Evolutionary conservation across 2,329 filamentous ascomycete genomes (phyloP).

Genomic region (Pseudogymnoascus sp.): DNA sequence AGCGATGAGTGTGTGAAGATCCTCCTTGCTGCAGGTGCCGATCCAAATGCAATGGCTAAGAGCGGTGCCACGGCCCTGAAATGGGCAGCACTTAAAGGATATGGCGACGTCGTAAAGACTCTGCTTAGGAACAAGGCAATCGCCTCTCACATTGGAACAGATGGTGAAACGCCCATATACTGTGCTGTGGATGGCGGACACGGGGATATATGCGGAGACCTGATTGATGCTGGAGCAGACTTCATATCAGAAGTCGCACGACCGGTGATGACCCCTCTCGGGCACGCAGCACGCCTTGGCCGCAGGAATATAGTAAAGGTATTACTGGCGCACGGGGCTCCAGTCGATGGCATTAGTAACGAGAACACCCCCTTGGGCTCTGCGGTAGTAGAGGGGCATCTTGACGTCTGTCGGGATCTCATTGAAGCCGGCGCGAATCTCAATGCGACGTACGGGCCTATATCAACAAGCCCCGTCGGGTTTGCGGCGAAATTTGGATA

Average conservation of each 20-base stretch:
- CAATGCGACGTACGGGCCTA: background rate
- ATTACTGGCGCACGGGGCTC: background rate
- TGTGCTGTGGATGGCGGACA: background rate
- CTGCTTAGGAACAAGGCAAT: slow-evolving; percentile 9
- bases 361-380: slow-evolving; percentile 1
- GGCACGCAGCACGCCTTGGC: background rate
- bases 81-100: slow-evolving; percentile 11
- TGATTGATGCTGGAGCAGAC: slow-evolving; percentile 1
- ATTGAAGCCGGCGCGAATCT: background rate
- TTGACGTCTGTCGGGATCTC: background rate
- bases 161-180: background rate
- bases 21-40: slow-evolving; percentile 6
- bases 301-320: background rate
- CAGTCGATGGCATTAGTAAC: background rate
- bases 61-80: slow-evolving; percentile 7
- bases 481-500: background rate
- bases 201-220: background rate
- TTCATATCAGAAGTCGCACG: background rate
- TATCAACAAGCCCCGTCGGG: background rate
- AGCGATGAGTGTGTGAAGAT: background rate
- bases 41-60: background rate
- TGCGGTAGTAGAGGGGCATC: background rate
- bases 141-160: background rate
- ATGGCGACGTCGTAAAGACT: background rate
- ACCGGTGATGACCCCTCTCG: background rate